phyloP scores from a whole-genome alignment of 495 filamentous ascomycete genomes.

The Penicillium manginii region DNA sequence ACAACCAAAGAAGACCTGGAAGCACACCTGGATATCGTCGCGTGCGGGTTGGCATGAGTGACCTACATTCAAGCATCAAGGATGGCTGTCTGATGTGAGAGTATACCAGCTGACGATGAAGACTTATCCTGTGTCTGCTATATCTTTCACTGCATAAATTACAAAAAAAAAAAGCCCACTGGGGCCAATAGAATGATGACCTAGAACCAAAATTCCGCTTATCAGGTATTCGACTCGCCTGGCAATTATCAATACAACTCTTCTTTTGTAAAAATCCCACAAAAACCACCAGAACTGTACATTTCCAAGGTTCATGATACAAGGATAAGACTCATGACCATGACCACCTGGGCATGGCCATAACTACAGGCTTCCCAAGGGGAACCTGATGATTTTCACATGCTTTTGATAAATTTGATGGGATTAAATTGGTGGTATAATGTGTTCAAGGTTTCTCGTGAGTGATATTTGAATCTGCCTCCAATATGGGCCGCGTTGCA shows the following conservation, averaged over 20 bases:
- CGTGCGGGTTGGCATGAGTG: conserved; percentile 76
- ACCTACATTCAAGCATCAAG: conserved; percentile 86
- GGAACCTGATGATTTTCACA: not conserved
- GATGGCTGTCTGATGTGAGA: conserved; percentile 87
- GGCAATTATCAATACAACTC: not conserved
- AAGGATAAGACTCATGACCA: too few relatives aligned
- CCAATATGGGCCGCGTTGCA: not conserved
- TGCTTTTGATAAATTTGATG: not conserved
- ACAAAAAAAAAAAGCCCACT: too few relatives aligned
- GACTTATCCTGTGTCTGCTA: not conserved
- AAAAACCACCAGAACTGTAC: not conserved
- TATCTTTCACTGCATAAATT: not conserved
- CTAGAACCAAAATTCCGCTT: not conserved
- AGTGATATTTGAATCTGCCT: not conserved
- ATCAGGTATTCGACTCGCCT: too few relatives aligned
- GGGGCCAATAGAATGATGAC: not conserved
- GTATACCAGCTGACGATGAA: not conserved
- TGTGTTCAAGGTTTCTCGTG: not conserved
- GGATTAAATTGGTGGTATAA: not conserved
- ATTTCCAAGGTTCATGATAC: not conserved
- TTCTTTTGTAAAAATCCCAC: not conserved
- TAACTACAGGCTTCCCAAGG: not conserved
- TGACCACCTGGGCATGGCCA: too few relatives aligned
- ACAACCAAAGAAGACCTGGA: not conserved
- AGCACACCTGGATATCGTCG: conserved; percentile 62